Evolutionary conservation across 2,329 filamentous ascomycete genomes (phyloP).

Genomic region (Penicillium sp.): DNA sequence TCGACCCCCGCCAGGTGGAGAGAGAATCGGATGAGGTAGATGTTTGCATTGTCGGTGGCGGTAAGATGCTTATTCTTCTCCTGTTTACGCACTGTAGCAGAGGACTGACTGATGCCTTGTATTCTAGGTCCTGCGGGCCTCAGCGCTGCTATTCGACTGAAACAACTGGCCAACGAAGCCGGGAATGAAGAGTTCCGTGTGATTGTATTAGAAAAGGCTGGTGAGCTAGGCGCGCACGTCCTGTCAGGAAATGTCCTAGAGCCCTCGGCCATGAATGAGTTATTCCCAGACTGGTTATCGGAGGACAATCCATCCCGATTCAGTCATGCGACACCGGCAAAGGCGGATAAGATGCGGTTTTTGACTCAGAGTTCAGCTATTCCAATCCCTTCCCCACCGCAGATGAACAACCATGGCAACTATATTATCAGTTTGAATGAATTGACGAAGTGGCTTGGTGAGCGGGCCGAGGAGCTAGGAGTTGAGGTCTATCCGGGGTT

Average conservation of each 20-base stretch:
- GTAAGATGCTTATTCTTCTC: conserved; percentile 44
- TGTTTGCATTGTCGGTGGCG: conserved; percentile 94
- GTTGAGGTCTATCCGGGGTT: conserved; percentile 98
- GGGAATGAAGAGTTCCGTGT: conserved; percentile 97
- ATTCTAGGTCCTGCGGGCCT: conserved; percentile 80
- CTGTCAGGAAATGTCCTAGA: conserved; percentile 95
- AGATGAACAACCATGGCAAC: conserved; percentile 98
- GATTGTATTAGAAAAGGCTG: conserved; percentile 89
- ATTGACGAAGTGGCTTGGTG: conserved; percentile 92
- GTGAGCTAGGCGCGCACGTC: conserved; percentile 92
- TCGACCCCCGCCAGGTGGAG: conserved; percentile 72
- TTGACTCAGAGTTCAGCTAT: conserved; percentile 80
- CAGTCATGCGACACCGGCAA: conserved; percentile 82
- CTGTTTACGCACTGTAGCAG: not conserved
- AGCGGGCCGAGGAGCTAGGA: conserved; percentile 93
- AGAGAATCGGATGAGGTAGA: conserved; percentile 93
- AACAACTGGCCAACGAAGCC: conserved; percentile 91
- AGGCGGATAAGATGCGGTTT: conserved; percentile 88
- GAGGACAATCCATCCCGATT: conserved; percentile 89
- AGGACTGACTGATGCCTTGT: conserved; percentile 13
- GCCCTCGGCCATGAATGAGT: conserved; percentile 83
- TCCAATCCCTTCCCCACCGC: conserved; percentile 84
- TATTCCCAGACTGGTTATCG: conserved; percentile 91
- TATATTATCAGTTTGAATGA: conserved; percentile 97
- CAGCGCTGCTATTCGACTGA: conserved; percentile 89